Conservation (phyloP, 75 land plant species). For the Gnetum montanum region DNA sequence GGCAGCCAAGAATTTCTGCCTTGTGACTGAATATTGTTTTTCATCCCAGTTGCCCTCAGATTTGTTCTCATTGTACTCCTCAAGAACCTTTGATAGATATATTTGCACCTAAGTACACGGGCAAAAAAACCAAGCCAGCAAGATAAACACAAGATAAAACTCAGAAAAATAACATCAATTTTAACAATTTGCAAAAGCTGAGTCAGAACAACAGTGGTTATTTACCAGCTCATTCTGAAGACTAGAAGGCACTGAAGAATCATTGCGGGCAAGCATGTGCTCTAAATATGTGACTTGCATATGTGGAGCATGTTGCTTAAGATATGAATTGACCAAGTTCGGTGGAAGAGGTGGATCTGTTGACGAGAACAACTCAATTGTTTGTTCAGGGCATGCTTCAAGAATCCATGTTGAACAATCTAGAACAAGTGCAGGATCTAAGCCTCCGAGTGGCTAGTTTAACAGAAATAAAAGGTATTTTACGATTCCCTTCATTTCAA, state of each 20-base stretch:
- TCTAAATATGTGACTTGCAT: conserved; percentile 72
- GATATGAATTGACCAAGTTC: conserved; percentile 63
- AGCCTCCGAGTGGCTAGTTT: conserved; percentile 2
- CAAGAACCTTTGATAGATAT: conserved; percentile 82
- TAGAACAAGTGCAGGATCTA: background rate
- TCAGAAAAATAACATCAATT: background rate
- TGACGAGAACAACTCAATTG: conserved; percentile 68
- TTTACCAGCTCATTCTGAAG: conserved; percentile 81
- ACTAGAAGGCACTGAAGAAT: conserved; percentile 48
- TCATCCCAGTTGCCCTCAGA: conserved; percentile 75
- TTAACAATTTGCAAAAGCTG: background rate
- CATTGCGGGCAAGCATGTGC: conserved; percentile 70
- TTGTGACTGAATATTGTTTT: conserved; percentile 40
- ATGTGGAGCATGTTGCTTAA: conserved; percentile 75
- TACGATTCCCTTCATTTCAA: background rate
- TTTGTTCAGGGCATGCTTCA: conserved; percentile 14
- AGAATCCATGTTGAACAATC: conserved; percentile 10
- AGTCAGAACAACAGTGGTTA: background rate
- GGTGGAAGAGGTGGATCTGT: conserved; percentile 56
- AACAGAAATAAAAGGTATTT: background rate
- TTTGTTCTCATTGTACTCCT: conserved; percentile 45
- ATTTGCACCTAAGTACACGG: conserved; percentile 58
- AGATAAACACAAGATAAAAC: background rate
- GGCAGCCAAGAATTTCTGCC: conserved; percentile 69
- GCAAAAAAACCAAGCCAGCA: background rate